These are phyloP conservation scores for Trichoderma gamsii DNA, from an alignment of 495 filamentous ascomycete genomes.

Conservation along the genomic window DNA sequence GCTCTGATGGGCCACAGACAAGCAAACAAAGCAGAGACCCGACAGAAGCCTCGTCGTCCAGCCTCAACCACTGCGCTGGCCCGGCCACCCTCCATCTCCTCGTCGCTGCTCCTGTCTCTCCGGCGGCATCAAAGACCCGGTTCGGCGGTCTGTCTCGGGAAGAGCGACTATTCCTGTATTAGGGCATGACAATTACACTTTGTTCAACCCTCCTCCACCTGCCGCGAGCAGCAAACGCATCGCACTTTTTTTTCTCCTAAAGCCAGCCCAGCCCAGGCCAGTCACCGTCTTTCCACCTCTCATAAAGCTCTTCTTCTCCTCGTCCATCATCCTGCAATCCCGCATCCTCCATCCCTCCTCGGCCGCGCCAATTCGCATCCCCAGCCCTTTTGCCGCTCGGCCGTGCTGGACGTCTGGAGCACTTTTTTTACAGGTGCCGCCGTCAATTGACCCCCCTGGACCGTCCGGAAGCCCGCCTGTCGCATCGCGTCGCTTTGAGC, in stretches of 20 bases:
- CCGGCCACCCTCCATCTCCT: conserved; percentile 1
- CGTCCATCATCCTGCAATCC: neutral
- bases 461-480: conserved; percentile 4
- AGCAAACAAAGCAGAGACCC: neutral
- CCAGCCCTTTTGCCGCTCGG: neutral
- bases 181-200: conserved; percentile 11
- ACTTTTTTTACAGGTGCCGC: neutral
- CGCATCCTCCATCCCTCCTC: neutral
- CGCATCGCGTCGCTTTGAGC: conserved; percentile 13
- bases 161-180: conserved; percentile 7
- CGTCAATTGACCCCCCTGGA: conserved; percentile 14
- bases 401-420: neutral
- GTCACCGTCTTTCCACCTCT: conserved; percentile 5
- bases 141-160: conserved; percentile 12
- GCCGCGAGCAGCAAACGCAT: conserved; percentile 12
- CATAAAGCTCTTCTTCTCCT: neutral
- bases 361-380: neutral
- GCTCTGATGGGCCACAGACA: neutral
- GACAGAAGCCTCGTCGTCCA: neutral
- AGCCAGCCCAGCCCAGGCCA: neutral
- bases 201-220: conserved; percentile 7
- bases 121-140: neutral
- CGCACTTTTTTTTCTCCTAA: conserved; percentile 13
- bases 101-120: neutral
- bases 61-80: neutral